A percentile compares a stretch with the other conserved stretches of the same genome.
phyloP scores from a whole-genome alignment of 352 stramenopile species.

The Globisporangium solare region DNA sequence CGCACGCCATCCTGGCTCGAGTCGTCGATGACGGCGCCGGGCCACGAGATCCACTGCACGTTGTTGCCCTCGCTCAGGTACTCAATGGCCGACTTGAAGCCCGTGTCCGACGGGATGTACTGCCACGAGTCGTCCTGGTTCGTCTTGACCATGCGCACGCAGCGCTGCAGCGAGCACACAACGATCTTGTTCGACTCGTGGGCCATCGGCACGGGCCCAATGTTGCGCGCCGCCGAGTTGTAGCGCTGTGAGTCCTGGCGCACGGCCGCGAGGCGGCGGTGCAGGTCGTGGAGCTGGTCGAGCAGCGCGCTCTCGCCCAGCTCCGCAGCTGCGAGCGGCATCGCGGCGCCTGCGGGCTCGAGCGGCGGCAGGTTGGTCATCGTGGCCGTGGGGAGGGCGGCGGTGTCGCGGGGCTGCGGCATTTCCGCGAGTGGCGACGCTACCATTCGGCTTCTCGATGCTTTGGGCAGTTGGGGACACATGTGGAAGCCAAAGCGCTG shows the following conservation, averaged over 20 bases:
- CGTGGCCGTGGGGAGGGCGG: background rate
- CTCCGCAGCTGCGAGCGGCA: slow-evolving; percentile 21
- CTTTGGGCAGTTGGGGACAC: background rate
- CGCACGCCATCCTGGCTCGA: slow-evolving; percentile 73
- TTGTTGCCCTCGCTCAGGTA: slow-evolving; percentile 69
- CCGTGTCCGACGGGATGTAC: slow-evolving; percentile 58
- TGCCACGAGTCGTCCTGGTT: slow-evolving; percentile 68
- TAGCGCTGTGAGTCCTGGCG: slow-evolving; percentile 74
- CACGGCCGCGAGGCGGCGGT: slow-evolving; percentile 61
- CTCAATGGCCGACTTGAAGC: slow-evolving; percentile 74
- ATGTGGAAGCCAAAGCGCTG: background rate
- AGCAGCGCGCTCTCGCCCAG: slow-evolving; percentile 68
- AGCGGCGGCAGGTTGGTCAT: background rate
- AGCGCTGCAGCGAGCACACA: slow-evolving; percentile 61
- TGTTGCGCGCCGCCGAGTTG: slow-evolving; percentile 49
- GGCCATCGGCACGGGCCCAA: slow-evolving; percentile 68
- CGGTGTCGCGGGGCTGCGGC: background rate
- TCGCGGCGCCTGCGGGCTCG: background rate
- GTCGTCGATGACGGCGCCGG: slow-evolving; percentile 73
- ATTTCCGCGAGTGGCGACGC: slow-evolving; percentile 6
- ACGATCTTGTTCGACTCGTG: slow-evolving; percentile 81
- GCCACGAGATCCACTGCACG: slow-evolving; percentile 90
- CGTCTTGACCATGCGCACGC: slow-evolving; percentile 74
- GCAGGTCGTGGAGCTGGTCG: slow-evolving; percentile 75
- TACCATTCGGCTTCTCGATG: background rate